These are phyloP conservation scores for Scleromitrula shiraiana DNA, from an alignment of 2,329 filamentous ascomycete species.

Conservation along the genomic window DNA sequence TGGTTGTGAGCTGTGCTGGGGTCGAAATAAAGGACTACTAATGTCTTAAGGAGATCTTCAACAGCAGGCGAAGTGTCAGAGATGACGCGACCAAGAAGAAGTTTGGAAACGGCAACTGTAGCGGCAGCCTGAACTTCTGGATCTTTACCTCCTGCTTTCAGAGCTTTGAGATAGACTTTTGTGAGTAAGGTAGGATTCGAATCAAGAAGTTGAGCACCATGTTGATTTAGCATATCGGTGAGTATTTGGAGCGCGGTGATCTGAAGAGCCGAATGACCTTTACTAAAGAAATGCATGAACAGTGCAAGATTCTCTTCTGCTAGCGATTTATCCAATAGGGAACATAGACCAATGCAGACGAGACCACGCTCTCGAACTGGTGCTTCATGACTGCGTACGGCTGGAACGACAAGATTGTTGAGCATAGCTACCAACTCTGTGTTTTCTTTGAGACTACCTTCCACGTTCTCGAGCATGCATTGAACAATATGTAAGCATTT, in stretches of 20 bases:
- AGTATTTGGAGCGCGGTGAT: constrained; percentile 86
- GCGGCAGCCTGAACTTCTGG: constrained; percentile 74
- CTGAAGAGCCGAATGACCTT: constrained; percentile 83
- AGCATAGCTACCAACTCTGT: constrained; percentile 93
- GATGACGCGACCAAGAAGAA: constrained; percentile 74
- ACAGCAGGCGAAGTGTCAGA: constrained; percentile 53
- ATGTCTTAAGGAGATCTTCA: constrained; percentile 71
- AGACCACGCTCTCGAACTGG: constrained; percentile 87
- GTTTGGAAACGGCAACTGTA: constrained; percentile 74
- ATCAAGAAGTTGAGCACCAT: constrained; percentile 69
- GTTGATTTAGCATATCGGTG: constrained; percentile 84
- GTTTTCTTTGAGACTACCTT: constrained; percentile 80
- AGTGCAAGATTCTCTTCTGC: constrained; percentile 86
- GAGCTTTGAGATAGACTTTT: constrained; percentile 77
- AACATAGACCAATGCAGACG: constrained; percentile 82
- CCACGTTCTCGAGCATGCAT: constrained; percentile 92
- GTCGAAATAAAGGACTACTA: constrained; percentile 84
- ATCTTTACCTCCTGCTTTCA: constrained; percentile 62
- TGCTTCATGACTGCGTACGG: constrained; percentile 86
- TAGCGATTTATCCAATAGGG: constrained; percentile 81
- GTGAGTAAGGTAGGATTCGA: constrained; percentile 57
- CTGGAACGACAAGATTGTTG: constrained; percentile 92
- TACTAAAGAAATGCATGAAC: constrained; percentile 93
- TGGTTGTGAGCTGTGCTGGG: constrained; percentile 74
- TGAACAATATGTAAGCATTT: constrained; percentile 96